Conservation (phyloP, 352 stramenopile species). For the Phytophthora hybrid region DNA sequence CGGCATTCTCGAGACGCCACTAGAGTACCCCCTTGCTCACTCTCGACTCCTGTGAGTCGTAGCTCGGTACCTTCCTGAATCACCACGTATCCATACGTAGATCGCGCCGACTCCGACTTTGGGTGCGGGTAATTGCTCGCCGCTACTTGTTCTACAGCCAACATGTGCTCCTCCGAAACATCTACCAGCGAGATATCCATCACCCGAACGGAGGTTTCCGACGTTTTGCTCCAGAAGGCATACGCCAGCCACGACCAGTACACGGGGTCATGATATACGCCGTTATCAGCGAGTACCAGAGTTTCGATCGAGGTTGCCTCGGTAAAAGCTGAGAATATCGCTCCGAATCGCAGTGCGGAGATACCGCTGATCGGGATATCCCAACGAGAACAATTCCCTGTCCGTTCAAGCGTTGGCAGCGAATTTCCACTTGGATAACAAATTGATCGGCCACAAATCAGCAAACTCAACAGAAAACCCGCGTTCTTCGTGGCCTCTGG, state of each 20-base stretch:
- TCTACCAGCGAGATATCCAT: background rate
- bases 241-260: conserved; percentile 9
- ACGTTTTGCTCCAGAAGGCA: conserved; percentile 1
- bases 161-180: background rate
- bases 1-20: background rate
- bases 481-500: background rate
- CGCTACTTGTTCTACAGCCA: background rate
- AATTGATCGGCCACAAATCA: background rate
- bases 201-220: background rate
- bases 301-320: background rate
- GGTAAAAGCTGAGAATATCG: background rate
- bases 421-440: background rate
- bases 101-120: background rate
- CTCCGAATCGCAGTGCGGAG: background rate
- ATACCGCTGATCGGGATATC: background rate
- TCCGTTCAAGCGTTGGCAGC: background rate
- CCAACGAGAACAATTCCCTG: background rate
- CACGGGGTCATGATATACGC: background rate
- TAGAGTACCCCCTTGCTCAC: background rate
- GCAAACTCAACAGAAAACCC: background rate
- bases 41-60: background rate
- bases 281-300: background rate
- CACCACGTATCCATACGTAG: background rate
- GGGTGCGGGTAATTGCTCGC: background rate
- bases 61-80: background rate